Base-by-base conservation (phyloP, 208 protist genomes). In the Leishmania gerbilli region DNA sequence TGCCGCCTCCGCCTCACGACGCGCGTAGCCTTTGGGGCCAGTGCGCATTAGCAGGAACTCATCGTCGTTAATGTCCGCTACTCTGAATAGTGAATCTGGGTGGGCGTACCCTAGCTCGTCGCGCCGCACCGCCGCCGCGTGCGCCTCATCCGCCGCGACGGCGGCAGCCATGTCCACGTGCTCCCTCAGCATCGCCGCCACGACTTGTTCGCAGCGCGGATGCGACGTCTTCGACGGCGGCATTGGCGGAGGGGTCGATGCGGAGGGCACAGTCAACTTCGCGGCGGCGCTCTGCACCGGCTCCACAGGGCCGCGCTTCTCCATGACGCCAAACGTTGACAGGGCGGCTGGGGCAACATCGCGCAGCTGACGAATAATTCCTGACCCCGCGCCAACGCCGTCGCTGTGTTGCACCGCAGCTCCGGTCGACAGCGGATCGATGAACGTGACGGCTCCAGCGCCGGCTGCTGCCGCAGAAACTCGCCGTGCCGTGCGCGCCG, bases 41-140 rank as follows among this genome's bases (percentile, higher is more conserved):
- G 85, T 85, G 27, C 91, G 89, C 76, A 87, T 45, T 40, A 78
- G 78, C 40, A 95, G n/a, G 65, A 89, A 94, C 34, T 91, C 90
- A 64, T 97, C 92, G 78, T 95, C 92, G 80, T 95, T 97, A 79
- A 97, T 95, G 81, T 95, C 91, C 2, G 88, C 85, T 27, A 95
- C 84, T 17, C 86, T 79, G 81, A 93, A 95, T 71, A 88, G 81
- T 9, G 77, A 76, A 19, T 85, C 85, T 8, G 86, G 81, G 56
- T 95, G 91, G 15, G 72, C 55, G 51, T 91, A 89, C 45, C 87
- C 90, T 40, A 81, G 49, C 42, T 75, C 80, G 53, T 92, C 89
- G 27, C 67, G 75, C 21, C 78, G 87, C 74, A 86, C 77, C 1
- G 19, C 55, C 31, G 7, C 74, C 27, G 15, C 37, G 42, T 37